Base-by-base conservation (phyloP, 2,329 filamentous ascomycete genomes). In the Clonostachys rhizophaga region DNA sequence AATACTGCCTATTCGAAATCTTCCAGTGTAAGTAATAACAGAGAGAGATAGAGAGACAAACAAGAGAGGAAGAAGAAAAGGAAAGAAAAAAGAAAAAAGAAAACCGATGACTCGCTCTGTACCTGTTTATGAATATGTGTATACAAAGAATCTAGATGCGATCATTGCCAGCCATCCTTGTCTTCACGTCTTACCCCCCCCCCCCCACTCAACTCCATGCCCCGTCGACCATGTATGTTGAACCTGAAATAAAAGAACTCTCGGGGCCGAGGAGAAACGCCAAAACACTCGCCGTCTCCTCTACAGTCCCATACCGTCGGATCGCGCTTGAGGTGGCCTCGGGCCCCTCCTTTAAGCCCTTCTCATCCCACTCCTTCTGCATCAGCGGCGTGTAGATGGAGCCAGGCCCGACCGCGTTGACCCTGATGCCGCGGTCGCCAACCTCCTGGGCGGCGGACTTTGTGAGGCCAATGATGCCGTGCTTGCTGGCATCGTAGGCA, bases 331-430 rank as follows among this genome's bases (percentile, higher is more conserved):
- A 64, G 40, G 71, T 66, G 44, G 72, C 69, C 47, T 71, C 71
- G 1, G 64, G 63, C 13, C 67, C 68, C 46, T 68, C 61, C 30
- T 61, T 49, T 45, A 68, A 54, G 5, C 53, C 52, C 12, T 49
- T 48, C 20, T 54, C 54, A 43, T 70, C 66, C 61, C 68, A 71
- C 41, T 62, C 60, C 56, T 69, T 67, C 47, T 71, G 63, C 66
- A 76, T 69, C 47, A 76, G 48, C 3, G 74, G 74, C 30, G 73
- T 78, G 50, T 69, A 67, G 40, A 76, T 74, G 12, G 70, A 64
- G 2, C 73, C 74, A 0, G 71, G 71, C 2, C 71, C 69, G 5
- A 74, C 69, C 11, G 66, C 66, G 52, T 76, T 76, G 51, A 66
- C 57, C 3, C 62, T 57, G n/a, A 76, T 58, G 49, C 72, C 69